A percentile compares a stretch with the other conserved stretches of the same genome.
These are phyloP conservation scores for Sarocladium oryzae DNA, from an alignment of 2,329 filamentous ascomycete genomes.

Conservation along the genomic window DNA sequence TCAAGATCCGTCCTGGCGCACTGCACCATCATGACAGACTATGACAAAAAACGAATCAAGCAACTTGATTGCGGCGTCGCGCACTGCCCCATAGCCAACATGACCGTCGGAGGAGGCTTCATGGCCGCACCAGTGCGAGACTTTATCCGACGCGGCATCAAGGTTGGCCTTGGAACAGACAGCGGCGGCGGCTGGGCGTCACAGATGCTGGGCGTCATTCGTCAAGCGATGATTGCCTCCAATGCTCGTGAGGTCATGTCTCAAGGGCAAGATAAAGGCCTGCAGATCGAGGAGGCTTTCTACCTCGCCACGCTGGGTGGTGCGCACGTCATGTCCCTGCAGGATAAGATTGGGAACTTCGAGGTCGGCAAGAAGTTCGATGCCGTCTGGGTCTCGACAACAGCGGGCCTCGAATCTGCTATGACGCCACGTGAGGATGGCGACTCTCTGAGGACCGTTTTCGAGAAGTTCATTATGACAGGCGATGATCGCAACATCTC, in stretches of 20 bases:
- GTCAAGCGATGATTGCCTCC: conserved; percentile 50
- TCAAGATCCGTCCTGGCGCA: conserved; percentile 57
- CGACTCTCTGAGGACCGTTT: conserved; percentile 38
- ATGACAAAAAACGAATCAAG: conserved; percentile 44
- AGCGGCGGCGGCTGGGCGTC: conserved; percentile 56
- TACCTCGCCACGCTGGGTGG: conserved; percentile 57
- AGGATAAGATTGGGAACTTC: conserved; percentile 49
- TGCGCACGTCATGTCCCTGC: conserved; percentile 50
- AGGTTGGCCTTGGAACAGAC: conserved; percentile 62
- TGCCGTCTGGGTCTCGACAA: conserved; percentile 30
- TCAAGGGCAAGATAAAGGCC: conserved; percentile 32
- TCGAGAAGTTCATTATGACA: conserved; percentile 61
- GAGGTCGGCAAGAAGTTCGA: conserved; percentile 56
- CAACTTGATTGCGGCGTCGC: conserved; percentile 50
- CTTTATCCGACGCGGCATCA: conserved; percentile 50
- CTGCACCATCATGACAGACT: conserved; percentile 54
- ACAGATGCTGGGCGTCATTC: conserved; percentile 52
- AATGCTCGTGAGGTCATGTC: conserved; percentile 38
- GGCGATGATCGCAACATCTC: conserved; percentile 57
- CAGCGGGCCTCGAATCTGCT: conserved; percentile 17
- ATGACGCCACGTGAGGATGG: conserved; percentile 44
- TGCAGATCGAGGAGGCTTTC: conserved; percentile 48
- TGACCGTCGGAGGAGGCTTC: conserved; percentile 54
- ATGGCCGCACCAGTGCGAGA: conserved; percentile 55
- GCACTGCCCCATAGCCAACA: conserved; percentile 60